These are phyloP conservation scores for Diutina neorugosa DNA, from an alignment of 1,139 yeast genomes.

Conservation along the genomic window DNA sequence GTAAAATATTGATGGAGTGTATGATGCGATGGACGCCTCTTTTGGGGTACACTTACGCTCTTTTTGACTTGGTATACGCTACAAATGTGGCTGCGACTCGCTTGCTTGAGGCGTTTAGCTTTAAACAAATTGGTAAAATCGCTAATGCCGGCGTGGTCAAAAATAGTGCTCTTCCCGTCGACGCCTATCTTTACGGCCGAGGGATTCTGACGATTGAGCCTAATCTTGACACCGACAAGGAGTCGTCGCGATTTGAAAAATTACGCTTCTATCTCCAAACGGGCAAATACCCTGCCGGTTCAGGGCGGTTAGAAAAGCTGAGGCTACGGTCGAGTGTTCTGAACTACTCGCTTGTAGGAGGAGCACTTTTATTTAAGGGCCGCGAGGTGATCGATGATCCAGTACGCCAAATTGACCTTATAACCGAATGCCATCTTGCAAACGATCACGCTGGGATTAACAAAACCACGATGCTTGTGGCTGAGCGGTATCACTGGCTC, in stretches of 20 bases:
- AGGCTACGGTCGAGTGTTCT: conserved; percentile 73
- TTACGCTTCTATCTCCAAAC: conserved; percentile 71
- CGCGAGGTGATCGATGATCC: conserved; percentile 75
- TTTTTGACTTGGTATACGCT: conserved; percentile 81
- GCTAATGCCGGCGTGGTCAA: conserved; percentile 79
- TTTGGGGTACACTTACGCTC: conserved; percentile 73
- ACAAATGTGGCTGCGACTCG: conserved; percentile 73
- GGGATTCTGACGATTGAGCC: conserved; percentile 45
- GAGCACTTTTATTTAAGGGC: conserved; percentile 65
- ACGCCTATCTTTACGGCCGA: conserved; percentile 59
- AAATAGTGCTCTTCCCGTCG: conserved; percentile 75
- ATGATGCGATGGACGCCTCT: conserved; percentile 85
- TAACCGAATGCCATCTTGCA: conserved; percentile 54
- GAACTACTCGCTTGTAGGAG: conserved; percentile 59
- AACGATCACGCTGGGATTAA: conserved; percentile 78
- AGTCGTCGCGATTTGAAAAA: conserved; percentile 61
- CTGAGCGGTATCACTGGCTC: conserved; percentile 84
- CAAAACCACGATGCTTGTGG: conserved; percentile 65
- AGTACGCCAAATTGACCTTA: conserved; percentile 60
- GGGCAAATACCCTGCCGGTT: conserved; percentile 75
- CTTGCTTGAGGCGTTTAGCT: conserved; percentile 70
- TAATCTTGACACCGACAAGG: conserved; percentile 48
- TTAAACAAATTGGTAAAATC: conserved; percentile 65
- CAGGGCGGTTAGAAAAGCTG: conserved; percentile 75
- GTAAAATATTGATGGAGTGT: conserved; percentile 72